phyloP scores from a whole-genome alignment of 2,329 filamentous ascomycete species.

The Xylaria arbuscula region DNA sequence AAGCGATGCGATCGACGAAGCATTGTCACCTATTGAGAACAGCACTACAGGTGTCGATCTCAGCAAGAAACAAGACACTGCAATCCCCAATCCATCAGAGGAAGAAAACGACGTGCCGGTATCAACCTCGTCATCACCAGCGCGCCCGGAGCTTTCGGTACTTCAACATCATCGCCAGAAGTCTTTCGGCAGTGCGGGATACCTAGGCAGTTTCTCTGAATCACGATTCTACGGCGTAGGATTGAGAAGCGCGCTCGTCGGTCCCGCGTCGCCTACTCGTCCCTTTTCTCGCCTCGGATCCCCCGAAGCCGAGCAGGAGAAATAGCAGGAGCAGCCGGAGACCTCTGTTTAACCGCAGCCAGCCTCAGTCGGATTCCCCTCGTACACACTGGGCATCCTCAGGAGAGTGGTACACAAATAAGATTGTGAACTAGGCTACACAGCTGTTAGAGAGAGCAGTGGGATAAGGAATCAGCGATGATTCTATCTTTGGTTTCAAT shows the following conservation, averaged over 20 bases:
- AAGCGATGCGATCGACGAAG: conserved; percentile 14
- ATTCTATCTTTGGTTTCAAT: not conserved
- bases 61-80: conserved; percentile 8
- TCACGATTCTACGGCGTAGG: conserved; percentile 44
- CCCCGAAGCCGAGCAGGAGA: conserved; percentile 16
- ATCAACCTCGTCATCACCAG: not conserved
- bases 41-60: not conserved
- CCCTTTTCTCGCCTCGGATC: conserved; percentile 22
- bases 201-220: conserved; percentile 47
- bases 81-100: conserved; percentile 14
- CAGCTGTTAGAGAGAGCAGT: not conserved
- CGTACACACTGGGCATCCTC: not conserved
- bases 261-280: conserved; percentile 35
- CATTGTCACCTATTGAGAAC: not conserved
- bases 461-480: not conserved
- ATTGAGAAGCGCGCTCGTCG: conserved; percentile 40
- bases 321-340: conserved; percentile 30
- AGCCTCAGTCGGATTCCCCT: not conserved
- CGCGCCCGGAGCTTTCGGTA: not conserved
- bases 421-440: not conserved
- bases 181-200: conserved; percentile 49
- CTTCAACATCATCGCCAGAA: conserved; percentile 37
- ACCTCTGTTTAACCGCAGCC: conserved; percentile 26
- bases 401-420: not conserved
- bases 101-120: not conserved